Evolutionary conservation across 2,329 filamentous ascomycete species (phyloP).

Genomic region (Colletotrichum simmondsii): DNA sequence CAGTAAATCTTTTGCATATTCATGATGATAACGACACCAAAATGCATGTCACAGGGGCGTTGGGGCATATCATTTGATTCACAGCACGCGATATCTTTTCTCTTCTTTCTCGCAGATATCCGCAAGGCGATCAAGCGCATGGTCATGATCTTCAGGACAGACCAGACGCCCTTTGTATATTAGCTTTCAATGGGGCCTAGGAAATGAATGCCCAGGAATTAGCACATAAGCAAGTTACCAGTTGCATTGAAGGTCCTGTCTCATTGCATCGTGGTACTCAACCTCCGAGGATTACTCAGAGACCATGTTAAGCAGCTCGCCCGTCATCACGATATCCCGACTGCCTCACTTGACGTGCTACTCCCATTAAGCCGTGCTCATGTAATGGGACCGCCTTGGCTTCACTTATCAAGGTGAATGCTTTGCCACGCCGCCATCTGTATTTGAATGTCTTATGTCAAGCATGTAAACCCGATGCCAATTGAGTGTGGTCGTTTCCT

Average conservation of each 20-base stretch:
- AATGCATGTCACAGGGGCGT: conserved; percentile 26
- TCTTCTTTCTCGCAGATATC: conserved; percentile 14
- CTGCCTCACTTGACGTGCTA: not conserved
- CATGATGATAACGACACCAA: conserved; percentile 26
- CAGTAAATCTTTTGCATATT: conserved; percentile 43
- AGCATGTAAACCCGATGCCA: not conserved
- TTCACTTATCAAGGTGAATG: not conserved
- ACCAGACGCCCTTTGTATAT: conserved; percentile 10
- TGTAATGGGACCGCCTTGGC: not conserved
- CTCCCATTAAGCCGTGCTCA: too few relatives aligned
- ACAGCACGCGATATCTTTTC: not conserved
- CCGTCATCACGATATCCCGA: not conserved
- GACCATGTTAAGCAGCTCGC: not conserved
- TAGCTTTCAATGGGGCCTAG: not conserved
- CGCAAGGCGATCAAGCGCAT: conserved; percentile 17
- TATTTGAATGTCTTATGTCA: not conserved
- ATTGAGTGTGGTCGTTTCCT: not conserved
- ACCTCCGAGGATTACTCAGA: not conserved
- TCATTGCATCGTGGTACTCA: not conserved
- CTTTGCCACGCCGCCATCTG: not conserved
- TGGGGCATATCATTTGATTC: not conserved
- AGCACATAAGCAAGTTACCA: not conserved
- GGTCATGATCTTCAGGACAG: conserved; percentile 13
- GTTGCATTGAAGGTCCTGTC: not conserved
- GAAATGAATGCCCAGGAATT: not conserved